Evolutionary conservation across 1,284 basidiomycete genomes (phyloP).

Genomic region (Leccinum fallax): DNA sequence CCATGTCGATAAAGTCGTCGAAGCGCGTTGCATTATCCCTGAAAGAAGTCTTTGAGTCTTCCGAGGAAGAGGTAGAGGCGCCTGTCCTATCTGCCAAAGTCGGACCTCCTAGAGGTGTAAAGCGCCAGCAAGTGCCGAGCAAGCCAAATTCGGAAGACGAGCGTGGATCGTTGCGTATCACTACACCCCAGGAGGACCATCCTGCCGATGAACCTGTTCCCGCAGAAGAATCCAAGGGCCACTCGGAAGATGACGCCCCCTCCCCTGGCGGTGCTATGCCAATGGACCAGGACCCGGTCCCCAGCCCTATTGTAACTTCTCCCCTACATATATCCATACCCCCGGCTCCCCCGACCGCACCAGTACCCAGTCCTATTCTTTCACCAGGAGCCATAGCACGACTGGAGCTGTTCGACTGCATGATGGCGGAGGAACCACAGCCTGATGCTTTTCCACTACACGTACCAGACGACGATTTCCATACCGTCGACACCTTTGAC

Average conservation of each 20-base stretch:
- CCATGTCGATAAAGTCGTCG: background rate
- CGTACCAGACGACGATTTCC: constrained; percentile 1
- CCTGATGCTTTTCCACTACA: background rate
- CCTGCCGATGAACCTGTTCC: background rate
- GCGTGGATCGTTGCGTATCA: background rate
- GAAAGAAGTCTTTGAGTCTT: background rate
- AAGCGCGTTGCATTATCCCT: background rate
- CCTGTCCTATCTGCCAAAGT: constrained; percentile 14
- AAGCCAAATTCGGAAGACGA: background rate
- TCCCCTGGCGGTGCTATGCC: background rate
- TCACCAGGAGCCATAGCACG: constrained; percentile 32
- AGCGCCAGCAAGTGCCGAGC: constrained; percentile 10
- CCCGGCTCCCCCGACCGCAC: background rate
- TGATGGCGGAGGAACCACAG: constrained; percentile 14
- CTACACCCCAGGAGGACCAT: constrained; percentile 2
- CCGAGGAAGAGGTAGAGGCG: constrained; percentile 7
- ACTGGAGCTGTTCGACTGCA: constrained; percentile 32
- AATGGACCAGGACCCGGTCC: background rate
- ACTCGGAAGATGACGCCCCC: background rate
- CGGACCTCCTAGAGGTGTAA: constrained; percentile 32
- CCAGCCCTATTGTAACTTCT: background rate
- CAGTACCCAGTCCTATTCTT: constrained; percentile 15
- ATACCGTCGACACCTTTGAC: background rate
- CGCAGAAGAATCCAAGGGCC: background rate
- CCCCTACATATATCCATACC: constrained; percentile 8